Evolutionary conservation across 305 asterid species (phyloP).

Genomic region (Solanum hybrid): DNA sequence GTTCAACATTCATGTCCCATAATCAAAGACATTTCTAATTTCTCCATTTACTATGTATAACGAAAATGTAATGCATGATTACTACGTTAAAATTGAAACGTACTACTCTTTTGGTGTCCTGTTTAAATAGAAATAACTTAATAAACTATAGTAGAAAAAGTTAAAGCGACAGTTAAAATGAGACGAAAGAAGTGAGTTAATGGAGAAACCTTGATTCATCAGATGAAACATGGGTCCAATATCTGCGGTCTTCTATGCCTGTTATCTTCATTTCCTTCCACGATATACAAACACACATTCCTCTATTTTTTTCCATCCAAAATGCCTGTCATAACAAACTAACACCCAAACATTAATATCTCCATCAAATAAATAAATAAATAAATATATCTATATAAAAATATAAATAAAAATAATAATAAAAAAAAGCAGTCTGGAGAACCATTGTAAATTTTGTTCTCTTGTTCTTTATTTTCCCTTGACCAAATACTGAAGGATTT

Average conservation of each 20-base stretch:
- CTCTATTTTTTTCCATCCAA: constrained; percentile 39
- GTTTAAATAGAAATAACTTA: background rate
- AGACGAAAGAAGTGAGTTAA: too few relatives aligned
- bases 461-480: background rate
- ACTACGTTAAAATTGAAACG: background rate
- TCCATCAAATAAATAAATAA: background rate
- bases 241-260: constrained; percentile 47
- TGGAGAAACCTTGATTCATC: constrained; percentile 51
- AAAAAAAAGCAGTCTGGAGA: background rate
- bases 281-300: constrained; percentile 41
- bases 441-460: background rate
- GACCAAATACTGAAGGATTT: background rate
- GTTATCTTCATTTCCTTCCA: constrained; percentile 56
- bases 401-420: too few relatives aligned
- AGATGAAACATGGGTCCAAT: constrained; percentile 36
- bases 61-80: background rate
- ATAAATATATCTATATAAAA: too few relatives aligned
- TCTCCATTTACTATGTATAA: background rate
- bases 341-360: background rate
- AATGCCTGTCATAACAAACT: constrained; percentile 22
- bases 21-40: background rate
- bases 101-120: background rate
- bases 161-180: background rate
- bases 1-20: background rate
- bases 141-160: background rate